A percentile compares a stretch with the other conserved stretches of the same genome.
Evolutionary conservation across 805 yeast species (phyloP).

Genomic region (Pichia thaimueangensis): DNA sequence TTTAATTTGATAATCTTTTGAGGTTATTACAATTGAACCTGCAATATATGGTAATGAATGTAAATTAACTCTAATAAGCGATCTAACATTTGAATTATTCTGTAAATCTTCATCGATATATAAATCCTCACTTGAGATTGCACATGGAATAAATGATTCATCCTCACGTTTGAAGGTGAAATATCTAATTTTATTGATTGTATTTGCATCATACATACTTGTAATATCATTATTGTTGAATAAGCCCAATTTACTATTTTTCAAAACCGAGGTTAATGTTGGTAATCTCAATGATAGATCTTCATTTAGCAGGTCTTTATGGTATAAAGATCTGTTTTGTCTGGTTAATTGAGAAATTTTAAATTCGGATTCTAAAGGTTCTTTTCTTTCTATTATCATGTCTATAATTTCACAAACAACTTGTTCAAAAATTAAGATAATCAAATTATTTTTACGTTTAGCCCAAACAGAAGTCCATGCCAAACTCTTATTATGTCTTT

Average conservation of each 20-base stretch:
- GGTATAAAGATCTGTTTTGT: constrained; percentile 18
- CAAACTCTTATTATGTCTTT: constrained; percentile 54
- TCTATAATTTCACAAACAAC: constrained; percentile 69
- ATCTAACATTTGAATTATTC: constrained; percentile 1
- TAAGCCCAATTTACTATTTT: not conserved
- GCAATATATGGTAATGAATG: constrained; percentile 83
- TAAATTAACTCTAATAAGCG: constrained; percentile 50
- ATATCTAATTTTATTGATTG: constrained; percentile 54
- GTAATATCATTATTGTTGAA: constrained; percentile 8
- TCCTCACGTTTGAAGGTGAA: constrained; percentile 43
- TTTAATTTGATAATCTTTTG: constrained; percentile 43
- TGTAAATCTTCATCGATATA: constrained; percentile 35
- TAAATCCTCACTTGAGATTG: constrained; percentile 56
- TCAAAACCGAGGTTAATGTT: constrained; percentile 16
- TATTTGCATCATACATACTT: constrained; percentile 28
- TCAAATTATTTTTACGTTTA: constrained; percentile 59
- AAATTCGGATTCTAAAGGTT: constrained; percentile 11
- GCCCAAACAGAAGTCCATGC: constrained; percentile 94
- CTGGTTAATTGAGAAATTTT: constrained; percentile 8
- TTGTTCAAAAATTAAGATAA: constrained; percentile 83
- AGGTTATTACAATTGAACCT: constrained; percentile 69
- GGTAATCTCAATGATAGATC: constrained; percentile 20
- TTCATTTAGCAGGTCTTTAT: constrained; percentile 12
- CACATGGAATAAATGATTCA: constrained; percentile 59
- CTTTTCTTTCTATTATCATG: constrained; percentile 39